phyloP scores from a whole-genome alignment of 768 basidiomycete species.

The Auricularia auricula-judae region DNA sequence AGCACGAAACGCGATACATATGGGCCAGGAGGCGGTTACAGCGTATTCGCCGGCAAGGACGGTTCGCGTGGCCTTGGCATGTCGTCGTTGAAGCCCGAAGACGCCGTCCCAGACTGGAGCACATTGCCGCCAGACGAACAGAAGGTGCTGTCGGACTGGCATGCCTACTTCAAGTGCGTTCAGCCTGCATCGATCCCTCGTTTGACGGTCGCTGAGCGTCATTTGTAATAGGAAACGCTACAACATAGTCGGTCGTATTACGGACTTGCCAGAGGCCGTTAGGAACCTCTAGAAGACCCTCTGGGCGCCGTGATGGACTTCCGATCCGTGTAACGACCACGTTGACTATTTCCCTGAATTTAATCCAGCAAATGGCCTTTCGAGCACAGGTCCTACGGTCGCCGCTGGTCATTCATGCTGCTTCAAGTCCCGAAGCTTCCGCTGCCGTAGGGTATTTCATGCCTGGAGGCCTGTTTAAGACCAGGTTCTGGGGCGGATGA shows the following conservation, averaged over 20 bases:
- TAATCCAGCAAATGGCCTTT: too few species aligned
- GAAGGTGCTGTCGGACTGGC: conserved; percentile 84
- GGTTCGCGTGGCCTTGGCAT: conserved; percentile 81
- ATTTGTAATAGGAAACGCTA: conserved; percentile 58
- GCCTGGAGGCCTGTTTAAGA: too few species aligned
- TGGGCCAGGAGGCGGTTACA: conserved; percentile 68
- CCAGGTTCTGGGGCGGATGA: too few species aligned
- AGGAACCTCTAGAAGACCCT: too few species aligned
- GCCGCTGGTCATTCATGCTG: too few species aligned
- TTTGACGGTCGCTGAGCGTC: background rate
- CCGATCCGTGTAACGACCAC: too few species aligned
- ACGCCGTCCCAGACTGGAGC: conserved; percentile 84
- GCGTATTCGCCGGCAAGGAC: conserved; percentile 89
- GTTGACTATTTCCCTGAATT: too few species aligned
- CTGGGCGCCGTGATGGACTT: too few species aligned
- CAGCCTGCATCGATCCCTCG: conserved; percentile 4
- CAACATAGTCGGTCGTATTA: conserved; percentile 70
- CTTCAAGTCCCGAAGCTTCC: too few species aligned
- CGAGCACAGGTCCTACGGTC: too few species aligned
- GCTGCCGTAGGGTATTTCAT: too few species aligned
- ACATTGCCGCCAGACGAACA: conserved; percentile 54
- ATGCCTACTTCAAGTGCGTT: conserved; percentile 74
- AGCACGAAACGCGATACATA: conserved; percentile 78
- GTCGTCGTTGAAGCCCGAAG: conserved; percentile 76
- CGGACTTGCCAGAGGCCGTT: too few species aligned